Conservation (phyloP, 495 filamentous ascomycete species). For the Neurospora pannonica region DNA sequence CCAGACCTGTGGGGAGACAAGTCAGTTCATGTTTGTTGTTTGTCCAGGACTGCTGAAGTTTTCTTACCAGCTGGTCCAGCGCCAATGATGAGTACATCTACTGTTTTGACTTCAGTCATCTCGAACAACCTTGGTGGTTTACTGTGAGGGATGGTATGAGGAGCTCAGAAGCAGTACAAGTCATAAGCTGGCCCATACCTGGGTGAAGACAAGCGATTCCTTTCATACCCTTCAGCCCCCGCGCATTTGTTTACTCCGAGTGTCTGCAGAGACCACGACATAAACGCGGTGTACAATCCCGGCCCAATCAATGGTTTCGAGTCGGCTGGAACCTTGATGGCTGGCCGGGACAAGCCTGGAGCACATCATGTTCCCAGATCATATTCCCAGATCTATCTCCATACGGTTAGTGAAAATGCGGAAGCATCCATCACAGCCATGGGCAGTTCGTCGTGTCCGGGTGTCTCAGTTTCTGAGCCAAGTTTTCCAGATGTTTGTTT, state of each 20-base stretch:
- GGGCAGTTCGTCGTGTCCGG: neutral
- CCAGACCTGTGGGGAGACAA: too few species aligned
- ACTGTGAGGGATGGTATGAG: neutral
- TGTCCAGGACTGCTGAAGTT: too few species aligned
- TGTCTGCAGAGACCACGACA: neutral
- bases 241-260: neutral
- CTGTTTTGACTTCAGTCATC: conserved; percentile 2
- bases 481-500: neutral
- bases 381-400: neutral
- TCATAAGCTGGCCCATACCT: neutral
- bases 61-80: conserved; percentile 60
- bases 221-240: neutral
- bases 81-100: conserved; percentile 52
- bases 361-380: neutral
- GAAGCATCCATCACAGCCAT: neutral
- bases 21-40: too few species aligned
- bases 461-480: neutral
- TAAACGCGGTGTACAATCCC: neutral
- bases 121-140: neutral
- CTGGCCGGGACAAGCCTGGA: neutral
- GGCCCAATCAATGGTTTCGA: neutral
- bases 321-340: neutral
- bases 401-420: neutral
- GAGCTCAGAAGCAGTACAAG: neutral
- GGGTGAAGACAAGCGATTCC: neutral